Evolutionary conservation across 2,329 filamentous ascomycete genomes (phyloP).

Genomic region (Diaporthe longicolla): DNA sequence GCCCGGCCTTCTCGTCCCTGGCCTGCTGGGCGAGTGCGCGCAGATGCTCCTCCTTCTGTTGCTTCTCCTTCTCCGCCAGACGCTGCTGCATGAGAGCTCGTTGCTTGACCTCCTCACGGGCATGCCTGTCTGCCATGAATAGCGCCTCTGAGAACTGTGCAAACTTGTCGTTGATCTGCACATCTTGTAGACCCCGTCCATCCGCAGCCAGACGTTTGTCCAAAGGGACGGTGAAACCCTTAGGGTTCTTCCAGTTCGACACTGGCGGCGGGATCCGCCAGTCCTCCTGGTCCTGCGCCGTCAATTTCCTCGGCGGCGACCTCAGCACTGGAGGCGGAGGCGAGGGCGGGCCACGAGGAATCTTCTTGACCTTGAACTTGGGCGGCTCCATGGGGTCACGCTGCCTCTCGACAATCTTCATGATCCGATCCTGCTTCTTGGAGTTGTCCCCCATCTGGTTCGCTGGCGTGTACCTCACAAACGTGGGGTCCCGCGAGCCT

Average conservation of each 20-base stretch:
- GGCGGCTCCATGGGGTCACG: slow-evolving; percentile 96
- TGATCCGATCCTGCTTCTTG: slow-evolving; percentile 93
- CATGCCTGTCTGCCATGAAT: slow-evolving; percentile 94
- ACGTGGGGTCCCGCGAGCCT: slow-evolving; percentile 87
- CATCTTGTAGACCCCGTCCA: slow-evolving; percentile 90
- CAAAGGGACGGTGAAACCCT: slow-evolving; percentile 95
- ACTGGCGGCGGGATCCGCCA: slow-evolving; percentile 86
- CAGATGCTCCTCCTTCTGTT: slow-evolving; percentile 92
- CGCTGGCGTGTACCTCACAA: slow-evolving; percentile 94
- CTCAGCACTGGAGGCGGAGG: slow-evolving; percentile 96
- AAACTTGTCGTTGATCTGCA: slow-evolving; percentile 98
- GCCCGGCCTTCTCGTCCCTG: slow-evolving; percentile 80
- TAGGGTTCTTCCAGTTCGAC: slow-evolving; percentile 99
- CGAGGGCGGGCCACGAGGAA: slow-evolving; percentile 90
- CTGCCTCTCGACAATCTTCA: slow-evolving; percentile 97
- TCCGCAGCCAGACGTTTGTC: slow-evolving; percentile 97
- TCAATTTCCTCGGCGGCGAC: slow-evolving; percentile 93
- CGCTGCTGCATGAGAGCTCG: slow-evolving; percentile 95
- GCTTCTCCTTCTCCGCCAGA: slow-evolving; percentile 95
- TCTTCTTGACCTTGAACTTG: slow-evolving; percentile 99
- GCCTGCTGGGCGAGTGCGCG: slow-evolving; percentile 91
- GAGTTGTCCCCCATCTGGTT: slow-evolving; percentile 94
- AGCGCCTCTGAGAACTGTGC: slow-evolving; percentile 95
- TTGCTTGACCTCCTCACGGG: slow-evolving; percentile 94
- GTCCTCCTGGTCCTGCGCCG: slow-evolving; percentile 95